These are phyloP conservation scores for Ehretia macrophylla DNA, from an alignment of 257 asterid genomes.

Conservation along the genomic window DNA sequence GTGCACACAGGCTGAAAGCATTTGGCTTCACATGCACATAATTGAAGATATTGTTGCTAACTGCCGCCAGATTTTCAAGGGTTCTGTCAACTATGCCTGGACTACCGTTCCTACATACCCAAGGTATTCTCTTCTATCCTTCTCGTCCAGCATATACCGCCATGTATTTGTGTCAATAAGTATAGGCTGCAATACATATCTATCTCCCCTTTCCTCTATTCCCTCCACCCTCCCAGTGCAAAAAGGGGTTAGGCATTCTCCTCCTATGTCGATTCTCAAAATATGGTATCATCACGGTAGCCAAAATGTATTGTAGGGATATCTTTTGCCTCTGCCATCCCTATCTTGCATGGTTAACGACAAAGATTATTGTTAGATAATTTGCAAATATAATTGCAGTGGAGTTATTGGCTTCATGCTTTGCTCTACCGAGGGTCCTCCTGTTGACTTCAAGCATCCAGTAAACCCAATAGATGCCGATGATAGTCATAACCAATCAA, in stretches of 20 bases:
- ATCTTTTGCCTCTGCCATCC: no score
- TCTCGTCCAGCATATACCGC: neutral
- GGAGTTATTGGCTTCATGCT: conserved; percentile 93
- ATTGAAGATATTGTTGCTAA: conserved; percentile 79
- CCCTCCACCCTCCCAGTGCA: no score
- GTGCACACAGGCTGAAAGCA: conserved; percentile 99
- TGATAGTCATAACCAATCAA: conserved; percentile 30
- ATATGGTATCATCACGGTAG: neutral
- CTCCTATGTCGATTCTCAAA: neutral
- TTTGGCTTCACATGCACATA: conserved; percentile 99
- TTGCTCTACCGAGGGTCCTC: conserved; percentile 75
- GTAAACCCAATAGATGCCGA: conserved; percentile 58
- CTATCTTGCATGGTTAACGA: neutral
- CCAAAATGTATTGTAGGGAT: no score
- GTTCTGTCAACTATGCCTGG: conserved; percentile 98
- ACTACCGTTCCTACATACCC: conserved; percentile 98
- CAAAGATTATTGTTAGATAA: neutral
- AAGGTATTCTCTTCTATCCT: conserved; percentile 38
- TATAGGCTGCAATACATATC: neutral
- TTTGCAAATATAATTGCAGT: conserved; percentile 25
- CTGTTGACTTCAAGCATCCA: conserved; percentile 71
- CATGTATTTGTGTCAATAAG: neutral
- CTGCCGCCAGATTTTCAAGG: conserved; percentile 92
- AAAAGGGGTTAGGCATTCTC: neutral
- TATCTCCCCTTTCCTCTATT: neutral